Percentiles rank a stretch among this genome's conserved stretches.
These are phyloP conservation scores for Botrytis porri DNA, from an alignment of 2,329 filamentous ascomycete species.

Conservation along the genomic window DNA sequence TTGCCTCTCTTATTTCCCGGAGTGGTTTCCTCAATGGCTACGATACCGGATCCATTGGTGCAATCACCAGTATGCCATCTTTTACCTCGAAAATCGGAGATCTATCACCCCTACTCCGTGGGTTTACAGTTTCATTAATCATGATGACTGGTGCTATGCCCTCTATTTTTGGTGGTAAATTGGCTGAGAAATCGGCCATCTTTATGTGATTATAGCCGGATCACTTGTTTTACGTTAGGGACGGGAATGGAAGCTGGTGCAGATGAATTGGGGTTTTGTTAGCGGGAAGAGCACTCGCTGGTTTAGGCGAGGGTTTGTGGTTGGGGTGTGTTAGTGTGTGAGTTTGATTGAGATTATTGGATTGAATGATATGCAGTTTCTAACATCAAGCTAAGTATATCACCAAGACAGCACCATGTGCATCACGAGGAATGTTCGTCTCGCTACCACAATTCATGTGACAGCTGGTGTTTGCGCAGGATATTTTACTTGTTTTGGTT, in stretches of 20 bases:
- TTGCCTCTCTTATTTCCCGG: slow-evolving; percentile 12
- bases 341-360: slow-evolving; percentile 16
- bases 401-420: background rate
- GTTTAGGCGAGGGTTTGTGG: slow-evolving; percentile 55
- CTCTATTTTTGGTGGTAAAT: slow-evolving; percentile 52
- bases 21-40: slow-evolving; percentile 21
- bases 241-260: slow-evolving; percentile 32
- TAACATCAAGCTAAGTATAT: background rate
- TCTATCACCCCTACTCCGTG: slow-evolving; percentile 50
- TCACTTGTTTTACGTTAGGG: background rate
- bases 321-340: slow-evolving; percentile 50
- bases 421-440: slow-evolving; percentile 47
- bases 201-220: background rate
- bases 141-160: slow-evolving; percentile 55
- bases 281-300: slow-evolving; percentile 36
- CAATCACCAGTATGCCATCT: slow-evolving; percentile 47
- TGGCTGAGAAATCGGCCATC: slow-evolving; percentile 46
- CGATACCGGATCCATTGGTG: slow-evolving; percentile 50
- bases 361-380: background rate
- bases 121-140: slow-evolving; percentile 57
- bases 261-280: slow-evolving; percentile 50
- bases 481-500: slow-evolving; percentile 59
- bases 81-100: slow-evolving; percentile 45
- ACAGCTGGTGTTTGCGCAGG: slow-evolving; percentile 50
- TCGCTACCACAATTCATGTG: slow-evolving; percentile 51